A percentile compares a stretch with the other conserved stretches of the same genome.
Conservation (phyloP, 805 yeast genomes). For the Ogataea wickerhamii region DNA sequence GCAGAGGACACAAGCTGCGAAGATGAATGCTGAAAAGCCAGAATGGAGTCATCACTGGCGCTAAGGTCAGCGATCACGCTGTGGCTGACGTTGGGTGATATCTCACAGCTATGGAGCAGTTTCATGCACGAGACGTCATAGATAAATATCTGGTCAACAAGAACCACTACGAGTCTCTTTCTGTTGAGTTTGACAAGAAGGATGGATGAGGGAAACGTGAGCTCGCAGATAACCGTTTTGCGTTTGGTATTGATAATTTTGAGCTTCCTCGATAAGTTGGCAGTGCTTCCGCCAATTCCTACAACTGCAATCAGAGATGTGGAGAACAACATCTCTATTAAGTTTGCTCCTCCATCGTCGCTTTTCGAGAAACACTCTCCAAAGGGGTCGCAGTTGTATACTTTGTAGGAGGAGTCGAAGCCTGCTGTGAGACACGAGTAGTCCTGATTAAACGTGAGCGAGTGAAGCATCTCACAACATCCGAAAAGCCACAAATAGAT, state of each 20-base stretch:
- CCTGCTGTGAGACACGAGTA: conserved; percentile 78
- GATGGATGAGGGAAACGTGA: conserved; percentile 77
- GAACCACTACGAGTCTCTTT: conserved; percentile 70
- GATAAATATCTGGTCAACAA: conserved; percentile 77
- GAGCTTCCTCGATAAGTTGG: conserved; percentile 74
- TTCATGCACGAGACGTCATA: conserved; percentile 91
- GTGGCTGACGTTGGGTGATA: conserved; percentile 32
- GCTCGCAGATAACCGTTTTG: conserved; percentile 73
- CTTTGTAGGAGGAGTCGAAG: conserved; percentile 57
- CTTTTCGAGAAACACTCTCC: conserved; percentile 57
- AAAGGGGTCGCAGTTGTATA: conserved; percentile 86
- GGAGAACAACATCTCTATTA: conserved; percentile 86
- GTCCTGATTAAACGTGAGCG: conserved; percentile 74
- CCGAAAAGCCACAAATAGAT: no score
- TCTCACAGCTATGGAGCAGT: conserved; percentile 66
- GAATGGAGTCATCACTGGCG: conserved; percentile 44
- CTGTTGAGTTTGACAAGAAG: conserved; percentile 75
- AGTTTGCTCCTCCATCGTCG: conserved; percentile 55
- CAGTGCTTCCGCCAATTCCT: conserved; percentile 68
- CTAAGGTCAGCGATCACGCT: conserved; percentile 27
- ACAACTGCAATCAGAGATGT: conserved; percentile 85
- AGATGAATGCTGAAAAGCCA: conserved; percentile 54
- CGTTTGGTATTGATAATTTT: conserved; percentile 82
- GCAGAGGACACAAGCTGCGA: neutral
- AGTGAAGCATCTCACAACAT: conserved; percentile 9